Evolutionary conservation across 1,284 basidiomycete genomes (phyloP), one percentile per base, ranked within the genome.

Genomic region (Xerocomus amazonicus): DNA sequence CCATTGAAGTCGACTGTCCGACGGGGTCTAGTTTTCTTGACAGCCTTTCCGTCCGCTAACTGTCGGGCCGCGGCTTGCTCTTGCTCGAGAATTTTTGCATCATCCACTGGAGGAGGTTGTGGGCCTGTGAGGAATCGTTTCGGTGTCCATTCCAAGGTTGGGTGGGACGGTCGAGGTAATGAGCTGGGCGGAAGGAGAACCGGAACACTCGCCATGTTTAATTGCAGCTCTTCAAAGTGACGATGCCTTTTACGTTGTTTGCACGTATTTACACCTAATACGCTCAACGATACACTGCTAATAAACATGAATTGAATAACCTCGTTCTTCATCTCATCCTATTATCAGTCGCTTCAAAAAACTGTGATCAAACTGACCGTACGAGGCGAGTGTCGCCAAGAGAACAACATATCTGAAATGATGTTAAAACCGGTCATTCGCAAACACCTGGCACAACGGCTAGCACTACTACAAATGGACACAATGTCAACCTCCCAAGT

Each of bases 1-100:
- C 92, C 92, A 60, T 90, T 90, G 65, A 94, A 97, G 70, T 98
- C 96, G 12, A 98, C 92, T 13, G 96, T 98, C 66, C 93, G 74
- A 52, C 96, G 75, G 17, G 96, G 94, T 58, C 93, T 80, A 49
- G 92, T 93, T 72, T 94, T 93, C 73, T 93, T 92, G 55, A 92
- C 78, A 6, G 83, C 76, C 70, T 81, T 92, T 31, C 78, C 88
- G 63, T 87, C 90, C 47, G 84, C 69, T 53, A 81, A 66, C 56
- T 85, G 82, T 42, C 82, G 69, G 4, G 81, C 80, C 53, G 78
- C 84, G 3, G 90, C 87, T 62, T 89, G 74, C 62, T 94, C 90
- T 49, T 86, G 78, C 50, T 92, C 89, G 52, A 85, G 75, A 47
- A 85, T 73, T 53, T 83, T 82, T 10, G 81, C 77, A 55, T 87